Percentiles rank a stretch among this genome's conserved stretches.
Evolutionary conservation across 129 eudicot genomes (phyloP).

Genomic region (Calendula officinalis): DNA sequence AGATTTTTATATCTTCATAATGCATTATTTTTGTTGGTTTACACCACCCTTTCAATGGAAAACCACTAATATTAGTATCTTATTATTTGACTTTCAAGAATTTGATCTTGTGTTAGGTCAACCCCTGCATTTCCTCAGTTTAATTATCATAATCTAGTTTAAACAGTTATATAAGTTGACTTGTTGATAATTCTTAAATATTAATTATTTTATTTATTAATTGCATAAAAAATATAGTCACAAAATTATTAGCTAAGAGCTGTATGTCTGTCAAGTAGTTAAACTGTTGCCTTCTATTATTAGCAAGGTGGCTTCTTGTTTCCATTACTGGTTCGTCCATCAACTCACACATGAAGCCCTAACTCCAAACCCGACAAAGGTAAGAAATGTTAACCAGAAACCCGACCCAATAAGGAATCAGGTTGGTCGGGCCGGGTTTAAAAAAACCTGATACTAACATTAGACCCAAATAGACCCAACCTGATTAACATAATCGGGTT

Average conservation of each 20-base stretch:
- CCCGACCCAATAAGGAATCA: too few species aligned
- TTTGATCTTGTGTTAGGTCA: constrained; percentile 36
- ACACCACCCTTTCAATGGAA: constrained; percentile 27
- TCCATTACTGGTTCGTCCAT: not conserved
- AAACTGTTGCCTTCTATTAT: constrained; percentile 25
- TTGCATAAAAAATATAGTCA: constrained; percentile 12
- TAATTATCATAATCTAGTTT: constrained; percentile 11
- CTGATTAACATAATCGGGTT: too few species aligned
- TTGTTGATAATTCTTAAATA: constrained; percentile 7
- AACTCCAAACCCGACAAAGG: too few species aligned
- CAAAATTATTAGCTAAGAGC: constrained; percentile 31
- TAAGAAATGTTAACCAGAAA: too few species aligned
- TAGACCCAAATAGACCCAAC: too few species aligned
- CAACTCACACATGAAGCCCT: too few species aligned
- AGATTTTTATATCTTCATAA: not conserved
- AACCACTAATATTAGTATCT: constrained; percentile 17
- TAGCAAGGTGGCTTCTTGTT: constrained; percentile 20
- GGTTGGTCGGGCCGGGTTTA: too few species aligned
- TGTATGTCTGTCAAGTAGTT: constrained; percentile 23
- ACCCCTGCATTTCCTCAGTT: constrained; percentile 22
- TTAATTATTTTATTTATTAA: not conserved
- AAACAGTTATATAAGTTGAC: constrained; percentile 22
- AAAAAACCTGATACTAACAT: too few species aligned
- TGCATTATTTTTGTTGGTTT: constrained; percentile 27
- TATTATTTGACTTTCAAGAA: constrained; percentile 32